Evolutionary conservation across 768 basidiomycete genomes (phyloP), one percentile per base, ranked within the genome.

Genomic region (Inosperma sp.): DNA sequence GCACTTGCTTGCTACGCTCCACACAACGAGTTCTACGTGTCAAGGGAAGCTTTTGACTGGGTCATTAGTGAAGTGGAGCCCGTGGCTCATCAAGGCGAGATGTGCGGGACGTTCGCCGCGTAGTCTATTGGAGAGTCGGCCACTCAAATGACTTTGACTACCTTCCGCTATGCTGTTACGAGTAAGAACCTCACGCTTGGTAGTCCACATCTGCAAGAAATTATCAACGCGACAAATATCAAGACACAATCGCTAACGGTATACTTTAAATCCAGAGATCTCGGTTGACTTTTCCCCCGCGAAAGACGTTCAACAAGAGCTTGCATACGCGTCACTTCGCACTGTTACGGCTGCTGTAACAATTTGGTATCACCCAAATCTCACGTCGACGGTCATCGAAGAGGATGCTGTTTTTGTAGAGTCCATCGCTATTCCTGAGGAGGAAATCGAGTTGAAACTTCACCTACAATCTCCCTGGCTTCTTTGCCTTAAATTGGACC

Each of bases 111-210:
- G 0, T 80, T 98, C 16, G 88, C 95, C 26, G 95, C 96, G 0
- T 95, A 99, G 72, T 98, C 96, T 0, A 99, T 98, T 58, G 96
- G 96, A 68, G 96, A n/a, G n/a, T n/a, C n/a, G n/a, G n/a, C n/a
- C n/a, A n/a, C n/a, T n/a, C n/a, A n/a, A n/a, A n/a, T n/a, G 96
- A 98, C 96, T 8, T 70, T 99, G 51, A 99, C 98, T 68, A 98
- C 95, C 0, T 99, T 98, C 88, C 95, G 98, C 71, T 98, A 97
- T 66, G 96, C 96, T 86, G 96, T 99, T 17, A 94, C 96, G n/a
- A 92, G 89, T 63, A 98, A 98, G 73, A 96, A 96, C 71, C 96
- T 99, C 43, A 99, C 96, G 0, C 90, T 98, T 53, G 96, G 96
- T 84, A 95, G 98, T 1, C 95, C 96, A 2, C 94, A 95, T 68